Evolutionary conservation across 768 basidiomycete genomes (phyloP).

Genomic region (Termitomyces sp.): DNA sequence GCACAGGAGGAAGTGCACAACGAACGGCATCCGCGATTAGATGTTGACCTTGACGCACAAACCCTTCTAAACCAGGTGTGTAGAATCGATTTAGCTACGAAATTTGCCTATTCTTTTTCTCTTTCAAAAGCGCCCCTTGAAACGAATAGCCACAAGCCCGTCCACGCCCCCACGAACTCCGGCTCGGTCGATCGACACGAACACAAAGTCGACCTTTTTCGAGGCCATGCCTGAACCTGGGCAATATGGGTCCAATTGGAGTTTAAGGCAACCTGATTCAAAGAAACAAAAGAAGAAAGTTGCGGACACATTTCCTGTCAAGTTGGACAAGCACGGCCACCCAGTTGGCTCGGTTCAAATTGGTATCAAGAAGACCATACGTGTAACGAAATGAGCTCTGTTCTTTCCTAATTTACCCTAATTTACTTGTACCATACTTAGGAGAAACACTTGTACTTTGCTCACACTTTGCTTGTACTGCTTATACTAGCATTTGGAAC

Average conservation of each 20-base stretch:
- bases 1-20: constrained; percentile 6
- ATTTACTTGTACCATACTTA: neutral
- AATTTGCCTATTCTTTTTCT: neutral
- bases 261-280: constrained; percentile 10
- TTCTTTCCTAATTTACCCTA: too few species aligned
- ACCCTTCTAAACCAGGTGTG: constrained; percentile 1
- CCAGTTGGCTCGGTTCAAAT: constrained; percentile 31
- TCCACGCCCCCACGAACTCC: neutral
- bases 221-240: constrained; percentile 35
- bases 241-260: constrained; percentile 34
- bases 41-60: constrained; percentile 2
- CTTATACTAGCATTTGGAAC: too few species aligned
- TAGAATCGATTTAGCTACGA: too few species aligned
- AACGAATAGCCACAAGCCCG: neutral
- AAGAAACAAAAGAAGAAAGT: constrained; percentile 17
- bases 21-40: neutral
- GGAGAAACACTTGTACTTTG: neutral
- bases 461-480: too few species aligned
- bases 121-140: neutral
- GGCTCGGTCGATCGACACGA: neutral
- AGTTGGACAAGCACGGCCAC: constrained; percentile 33
- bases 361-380: constrained; percentile 30
- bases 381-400: neutral
- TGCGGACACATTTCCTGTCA: constrained; percentile 25
- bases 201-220: constrained; percentile 17